Percentiles rank a stretch among this genome's conserved stretches.
phyloP scores from a whole-genome alignment of 768 basidiomycete genomes.

The Trametes cubensis region DNA sequence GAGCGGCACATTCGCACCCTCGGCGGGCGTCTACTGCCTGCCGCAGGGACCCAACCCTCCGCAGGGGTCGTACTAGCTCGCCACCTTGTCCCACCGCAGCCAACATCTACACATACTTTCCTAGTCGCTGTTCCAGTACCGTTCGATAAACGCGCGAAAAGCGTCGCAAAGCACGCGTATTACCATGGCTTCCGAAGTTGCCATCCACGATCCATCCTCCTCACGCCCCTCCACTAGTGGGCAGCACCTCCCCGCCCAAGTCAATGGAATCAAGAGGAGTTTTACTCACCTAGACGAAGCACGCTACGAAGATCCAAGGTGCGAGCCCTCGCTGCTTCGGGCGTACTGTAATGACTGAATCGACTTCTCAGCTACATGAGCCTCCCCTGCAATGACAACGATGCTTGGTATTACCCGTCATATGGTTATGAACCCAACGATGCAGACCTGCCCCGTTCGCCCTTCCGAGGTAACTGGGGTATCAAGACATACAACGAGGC shows the following conservation, averaged over 20 bases:
- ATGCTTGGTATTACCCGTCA: slow-evolving; percentile 85
- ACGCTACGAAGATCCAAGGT: slow-evolving; percentile 34
- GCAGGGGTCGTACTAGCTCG: background rate
- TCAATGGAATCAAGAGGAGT: slow-evolving; percentile 22
- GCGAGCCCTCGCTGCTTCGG: background rate
- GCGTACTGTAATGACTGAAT: background rate
- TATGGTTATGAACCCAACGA: slow-evolving; percentile 70
- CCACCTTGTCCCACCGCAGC: too few relatives aligned
- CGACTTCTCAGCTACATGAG: slow-evolving; percentile 26
- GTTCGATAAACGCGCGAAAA: background rate
- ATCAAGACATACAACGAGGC: slow-evolving; percentile 75
- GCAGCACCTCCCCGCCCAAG: slow-evolving; percentile 18
- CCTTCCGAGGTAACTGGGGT: slow-evolving; percentile 80
- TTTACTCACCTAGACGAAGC: slow-evolving; percentile 26
- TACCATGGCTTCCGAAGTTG: slow-evolving; percentile 19
- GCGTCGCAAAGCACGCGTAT: background rate
- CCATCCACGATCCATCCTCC: slow-evolving; percentile 19
- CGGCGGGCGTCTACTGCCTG: too few relatives aligned
- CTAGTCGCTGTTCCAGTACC: too few relatives aligned
- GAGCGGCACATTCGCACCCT: background rate
- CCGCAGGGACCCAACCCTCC: background rate
- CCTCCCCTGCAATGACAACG: slow-evolving; percentile 60
- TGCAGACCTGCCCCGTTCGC: slow-evolving; percentile 44
- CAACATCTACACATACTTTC: too few relatives aligned
- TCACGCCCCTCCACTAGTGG: slow-evolving; percentile 29